phyloP scores from a whole-genome alignment of 495 filamentous ascomycete species.

The Trichocladium uniseriatum region DNA sequence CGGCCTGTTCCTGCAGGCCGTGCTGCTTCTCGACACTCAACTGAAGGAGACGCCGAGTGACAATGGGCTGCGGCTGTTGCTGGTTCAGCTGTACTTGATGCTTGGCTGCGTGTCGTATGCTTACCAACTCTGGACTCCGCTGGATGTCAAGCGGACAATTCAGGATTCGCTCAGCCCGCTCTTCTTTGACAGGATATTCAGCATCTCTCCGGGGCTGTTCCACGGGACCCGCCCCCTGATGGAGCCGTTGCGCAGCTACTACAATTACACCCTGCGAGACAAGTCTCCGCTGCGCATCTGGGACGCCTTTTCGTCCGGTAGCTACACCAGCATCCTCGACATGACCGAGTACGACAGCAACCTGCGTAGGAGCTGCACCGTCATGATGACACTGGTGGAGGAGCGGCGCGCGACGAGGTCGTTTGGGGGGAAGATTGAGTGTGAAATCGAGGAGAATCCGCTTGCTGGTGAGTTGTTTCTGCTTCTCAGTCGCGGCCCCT shows the following conservation, averaged over 20 bases:
- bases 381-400: conserved; percentile 38
- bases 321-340: conserved; percentile 37
- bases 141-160: conserved; percentile 43
- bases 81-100: conserved; percentile 38
- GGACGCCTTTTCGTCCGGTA: conserved; percentile 36
- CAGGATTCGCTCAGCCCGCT: conserved; percentile 39
- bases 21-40: conserved; percentile 38
- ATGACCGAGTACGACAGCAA: conserved; percentile 29
- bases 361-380: conserved; percentile 33
- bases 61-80: conserved; percentile 33
- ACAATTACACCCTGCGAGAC: conserved; percentile 25
- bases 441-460: conserved; percentile 27
- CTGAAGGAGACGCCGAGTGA: conserved; percentile 28
- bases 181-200: conserved; percentile 44
- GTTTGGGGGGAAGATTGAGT: conserved; percentile 29
- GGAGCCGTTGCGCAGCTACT: conserved; percentile 31
- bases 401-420: conserved; percentile 32
- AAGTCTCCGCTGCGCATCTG: conserved; percentile 33
- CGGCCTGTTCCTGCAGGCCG: conserved; percentile 35
- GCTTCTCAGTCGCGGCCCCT: not conserved
- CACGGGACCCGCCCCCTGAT: conserved; percentile 23
- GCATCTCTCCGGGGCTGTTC: conserved; percentile 38
- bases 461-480: conserved; percentile 30
- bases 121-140: conserved; percentile 32
- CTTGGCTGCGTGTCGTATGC: conserved; percentile 37